phyloP scores from a whole-genome alignment of 2,329 filamentous ascomycete genomes.

The Elsinoe batatas region DNA sequence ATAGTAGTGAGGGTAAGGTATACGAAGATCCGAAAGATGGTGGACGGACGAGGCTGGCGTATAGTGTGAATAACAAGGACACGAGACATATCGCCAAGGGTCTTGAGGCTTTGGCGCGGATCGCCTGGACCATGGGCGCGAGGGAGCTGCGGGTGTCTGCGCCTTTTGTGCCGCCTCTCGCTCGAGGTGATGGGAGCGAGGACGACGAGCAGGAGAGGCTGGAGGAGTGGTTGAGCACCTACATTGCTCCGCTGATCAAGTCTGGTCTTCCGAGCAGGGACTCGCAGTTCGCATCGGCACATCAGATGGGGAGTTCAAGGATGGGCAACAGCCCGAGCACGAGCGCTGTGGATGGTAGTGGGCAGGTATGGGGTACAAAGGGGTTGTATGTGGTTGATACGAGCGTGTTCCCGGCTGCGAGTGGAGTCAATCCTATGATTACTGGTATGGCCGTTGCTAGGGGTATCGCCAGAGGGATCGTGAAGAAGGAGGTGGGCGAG shows the following conservation, averaged over 20 bases:
- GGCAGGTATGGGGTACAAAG: slow-evolving; percentile 52
- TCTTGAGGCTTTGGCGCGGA: slow-evolving; percentile 59
- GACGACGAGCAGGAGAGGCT: slow-evolving; percentile 41
- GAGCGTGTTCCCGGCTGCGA: slow-evolving; percentile 66
- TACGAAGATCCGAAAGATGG: slow-evolving; percentile 55
- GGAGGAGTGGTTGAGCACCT: slow-evolving; percentile 47
- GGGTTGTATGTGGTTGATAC: slow-evolving; percentile 63
- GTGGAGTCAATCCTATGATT: slow-evolving; percentile 74
- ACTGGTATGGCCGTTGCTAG: slow-evolving; percentile 63
- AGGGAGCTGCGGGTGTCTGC: slow-evolving; percentile 64
- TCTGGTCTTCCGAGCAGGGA: slow-evolving; percentile 41
- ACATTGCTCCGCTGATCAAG: slow-evolving; percentile 40
- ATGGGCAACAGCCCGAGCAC: slow-evolving; percentile 48
- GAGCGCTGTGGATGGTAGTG: slow-evolving; percentile 36
- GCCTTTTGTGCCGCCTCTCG: slow-evolving; percentile 55
- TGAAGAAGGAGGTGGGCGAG: slow-evolving; percentile 30
- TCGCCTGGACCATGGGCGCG: slow-evolving; percentile 69
- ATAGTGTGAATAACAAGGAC: slow-evolving; percentile 63
- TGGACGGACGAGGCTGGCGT: slow-evolving; percentile 57
- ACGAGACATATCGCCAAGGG: slow-evolving; percentile 62
- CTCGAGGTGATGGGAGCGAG: slow-evolving; percentile 29
- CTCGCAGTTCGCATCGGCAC: slow-evolving; percentile 55
- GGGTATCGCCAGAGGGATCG: slow-evolving; percentile 51
- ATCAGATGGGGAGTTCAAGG: slow-evolving; percentile 70
- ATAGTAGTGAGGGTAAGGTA: slow-evolving; percentile 65